These are phyloP conservation scores for Colletotrichum cordylinicola DNA, from an alignment of 2,329 filamentous ascomycete genomes.

Conservation along the genomic window DNA sequence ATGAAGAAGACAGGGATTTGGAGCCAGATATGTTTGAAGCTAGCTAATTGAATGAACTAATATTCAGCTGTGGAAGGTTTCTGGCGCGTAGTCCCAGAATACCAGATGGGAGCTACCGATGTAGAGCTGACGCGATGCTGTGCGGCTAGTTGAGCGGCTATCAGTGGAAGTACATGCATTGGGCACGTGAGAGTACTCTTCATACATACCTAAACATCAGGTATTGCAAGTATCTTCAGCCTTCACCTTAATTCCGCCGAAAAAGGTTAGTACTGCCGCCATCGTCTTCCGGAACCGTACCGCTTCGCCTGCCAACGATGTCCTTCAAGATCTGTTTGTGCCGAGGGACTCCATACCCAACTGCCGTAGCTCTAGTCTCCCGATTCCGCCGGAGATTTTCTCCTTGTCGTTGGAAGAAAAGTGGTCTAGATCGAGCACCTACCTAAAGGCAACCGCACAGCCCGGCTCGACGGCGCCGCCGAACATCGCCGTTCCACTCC, in stretches of 20 bases:
- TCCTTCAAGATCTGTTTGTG: not conserved
- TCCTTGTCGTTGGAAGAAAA: not conserved
- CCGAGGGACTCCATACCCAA: not conserved
- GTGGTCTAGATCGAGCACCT: not conserved
- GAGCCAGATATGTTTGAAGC: rapidly evolving
- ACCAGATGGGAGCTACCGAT: not conserved
- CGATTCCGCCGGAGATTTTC: not conserved
- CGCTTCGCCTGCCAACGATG: not conserved
- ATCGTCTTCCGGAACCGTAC: not conserved
- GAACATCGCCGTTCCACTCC: not conserved
- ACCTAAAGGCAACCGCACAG: not conserved
- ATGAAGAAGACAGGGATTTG: not conserved
- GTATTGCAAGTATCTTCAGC: not conserved
- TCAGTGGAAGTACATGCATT: not conserved
- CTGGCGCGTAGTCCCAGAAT: not conserved
- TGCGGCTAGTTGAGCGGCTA: not conserved
- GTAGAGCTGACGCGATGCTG: not conserved
- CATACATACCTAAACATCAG: rapidly evolving
- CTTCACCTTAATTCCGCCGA: not conserved
- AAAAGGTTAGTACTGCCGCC: not conserved
- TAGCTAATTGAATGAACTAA: not conserved
- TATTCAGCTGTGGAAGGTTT: not conserved
- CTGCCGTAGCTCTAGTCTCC: not conserved
- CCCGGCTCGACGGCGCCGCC: not conserved
- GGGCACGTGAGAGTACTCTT: not conserved